Evolutionary conservation across 495 filamentous ascomycete genomes (phyloP).

Genomic region (Parachaetomium inaequale): DNA sequence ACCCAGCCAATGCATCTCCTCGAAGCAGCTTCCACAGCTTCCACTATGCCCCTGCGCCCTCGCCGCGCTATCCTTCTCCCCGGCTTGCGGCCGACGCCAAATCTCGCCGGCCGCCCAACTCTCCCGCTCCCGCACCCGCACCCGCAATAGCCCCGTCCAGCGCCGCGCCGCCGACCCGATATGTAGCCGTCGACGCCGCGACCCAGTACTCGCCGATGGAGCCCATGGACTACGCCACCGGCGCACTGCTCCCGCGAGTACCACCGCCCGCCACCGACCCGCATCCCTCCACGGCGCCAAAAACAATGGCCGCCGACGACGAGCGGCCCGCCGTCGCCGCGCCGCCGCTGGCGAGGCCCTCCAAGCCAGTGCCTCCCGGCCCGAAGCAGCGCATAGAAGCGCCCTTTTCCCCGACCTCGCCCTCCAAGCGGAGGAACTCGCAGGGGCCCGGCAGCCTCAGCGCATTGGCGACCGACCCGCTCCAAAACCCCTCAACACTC

Average conservation of each 20-base stretch:
- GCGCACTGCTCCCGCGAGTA: constrained; percentile 34
- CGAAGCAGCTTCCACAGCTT: constrained; percentile 36
- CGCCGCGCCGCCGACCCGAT: constrained; percentile 37
- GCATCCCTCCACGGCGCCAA: constrained; percentile 24
- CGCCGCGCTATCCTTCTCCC: constrained; percentile 42
- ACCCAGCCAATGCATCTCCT: constrained; percentile 45
- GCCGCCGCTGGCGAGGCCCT: constrained; percentile 8
- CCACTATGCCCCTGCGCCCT: constrained; percentile 46
- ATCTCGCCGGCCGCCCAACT: constrained; percentile 42
- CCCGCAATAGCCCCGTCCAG: constrained; percentile 28
- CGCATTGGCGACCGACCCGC: constrained; percentile 19
- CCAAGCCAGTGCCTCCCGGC: constrained; percentile 14
- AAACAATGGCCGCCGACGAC: constrained; percentile 27
- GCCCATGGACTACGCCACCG: constrained; percentile 38
- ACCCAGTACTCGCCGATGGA: constrained; percentile 57
- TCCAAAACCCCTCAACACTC: constrained; percentile 39
- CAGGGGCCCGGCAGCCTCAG: constrained; percentile 47
- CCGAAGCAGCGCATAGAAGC: constrained; percentile 16
- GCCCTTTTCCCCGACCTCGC: constrained; percentile 35
- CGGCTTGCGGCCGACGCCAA: constrained; percentile 42
- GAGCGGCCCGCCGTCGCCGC: constrained; percentile 23
- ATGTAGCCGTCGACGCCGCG: constrained; percentile 52
- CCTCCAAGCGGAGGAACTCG: constrained; percentile 44
- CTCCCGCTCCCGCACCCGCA: constrained; percentile 36
- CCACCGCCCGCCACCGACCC: constrained; percentile 21